Conservation (phyloP, 495 filamentous ascomycete genomes). For the Lasiosphaeria ovina region DNA sequence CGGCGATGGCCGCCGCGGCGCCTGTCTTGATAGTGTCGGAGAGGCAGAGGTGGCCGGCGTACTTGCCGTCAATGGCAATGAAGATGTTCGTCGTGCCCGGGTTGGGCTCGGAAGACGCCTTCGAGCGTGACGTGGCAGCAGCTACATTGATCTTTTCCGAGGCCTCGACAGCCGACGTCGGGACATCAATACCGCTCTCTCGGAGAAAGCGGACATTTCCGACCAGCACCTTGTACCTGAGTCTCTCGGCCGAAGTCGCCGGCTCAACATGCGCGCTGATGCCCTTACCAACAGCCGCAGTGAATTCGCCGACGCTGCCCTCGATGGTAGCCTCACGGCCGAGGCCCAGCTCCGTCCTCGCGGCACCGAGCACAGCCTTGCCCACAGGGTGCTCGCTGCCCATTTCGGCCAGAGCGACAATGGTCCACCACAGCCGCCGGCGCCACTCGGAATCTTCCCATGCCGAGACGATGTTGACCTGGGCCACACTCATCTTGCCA, state of each 20-base stretch:
- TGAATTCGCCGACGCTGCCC: conserved; percentile 80
- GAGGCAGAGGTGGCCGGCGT: conserved; percentile 77
- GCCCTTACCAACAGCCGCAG: conserved; percentile 79
- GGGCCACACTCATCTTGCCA: conserved; percentile 89
- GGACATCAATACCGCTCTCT: conserved; percentile 65
- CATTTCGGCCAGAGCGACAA: conserved; percentile 90
- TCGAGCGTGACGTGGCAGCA: conserved; percentile 32
- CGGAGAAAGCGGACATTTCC: conserved; percentile 77
- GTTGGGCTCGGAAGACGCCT: conserved; percentile 30
- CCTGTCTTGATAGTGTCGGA: conserved; percentile 87
- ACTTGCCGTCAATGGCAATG: conserved; percentile 77
- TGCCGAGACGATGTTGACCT: conserved; percentile 58
- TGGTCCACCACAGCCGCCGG: conserved; percentile 83
- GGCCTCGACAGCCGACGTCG: conserved; percentile 55
- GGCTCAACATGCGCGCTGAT: conserved; percentile 82
- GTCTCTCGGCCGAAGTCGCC: conserved; percentile 58
- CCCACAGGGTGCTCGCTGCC: conserved; percentile 94
- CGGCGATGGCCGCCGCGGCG: conserved; percentile 79
- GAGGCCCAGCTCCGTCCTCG: conserved; percentile 70
- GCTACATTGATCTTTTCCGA: conserved; percentile 55
- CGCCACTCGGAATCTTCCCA: conserved; percentile 71
- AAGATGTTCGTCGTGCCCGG: conserved; percentile 87
- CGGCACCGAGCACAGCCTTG: conserved; percentile 71
- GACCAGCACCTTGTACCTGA: conserved; percentile 73
- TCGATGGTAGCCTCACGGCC: conserved; percentile 71